phyloP scores from a whole-genome alignment of 2,329 filamentous ascomycete species.

The Ilyonectria destructans region DNA sequence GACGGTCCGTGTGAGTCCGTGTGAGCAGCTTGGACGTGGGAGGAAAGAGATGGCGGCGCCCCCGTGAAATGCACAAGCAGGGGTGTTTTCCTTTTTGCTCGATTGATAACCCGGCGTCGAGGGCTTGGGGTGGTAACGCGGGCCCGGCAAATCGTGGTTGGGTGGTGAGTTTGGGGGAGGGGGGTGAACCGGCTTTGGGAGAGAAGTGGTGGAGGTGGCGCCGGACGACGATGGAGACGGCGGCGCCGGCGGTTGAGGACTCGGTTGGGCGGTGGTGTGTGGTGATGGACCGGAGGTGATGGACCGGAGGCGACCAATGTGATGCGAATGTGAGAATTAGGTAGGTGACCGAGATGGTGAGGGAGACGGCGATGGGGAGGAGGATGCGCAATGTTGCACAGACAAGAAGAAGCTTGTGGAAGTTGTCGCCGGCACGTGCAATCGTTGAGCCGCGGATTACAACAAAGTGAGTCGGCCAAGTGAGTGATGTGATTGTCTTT shows the following conservation, averaged over 20 bases:
- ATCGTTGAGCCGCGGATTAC: constrained; percentile 19
- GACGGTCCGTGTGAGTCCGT: constrained; percentile 16
- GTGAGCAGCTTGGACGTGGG: constrained; percentile 21
- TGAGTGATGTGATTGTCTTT: constrained; percentile 10
- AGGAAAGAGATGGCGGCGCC: constrained; percentile 26
- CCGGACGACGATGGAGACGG: neutral
- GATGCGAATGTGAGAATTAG: constrained; percentile 13
- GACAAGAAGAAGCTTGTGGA: constrained; percentile 1
- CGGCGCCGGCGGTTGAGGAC: neutral
- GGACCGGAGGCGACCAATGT: neutral
- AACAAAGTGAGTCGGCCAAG: neutral
- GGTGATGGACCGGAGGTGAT: neutral
- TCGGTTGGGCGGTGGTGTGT: neutral
- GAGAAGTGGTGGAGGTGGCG: neutral
- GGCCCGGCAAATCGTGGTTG: constrained; percentile 2
- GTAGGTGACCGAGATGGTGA: neutral
- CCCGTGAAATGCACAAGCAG: constrained; percentile 33
- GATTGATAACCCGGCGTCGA: constrained; percentile 18
- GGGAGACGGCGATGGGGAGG: neutral
- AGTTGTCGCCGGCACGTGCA: constrained; percentile 29
- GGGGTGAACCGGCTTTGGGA: too few species aligned
- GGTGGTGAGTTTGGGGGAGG: neutral
- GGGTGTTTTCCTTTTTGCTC: constrained; percentile 25
- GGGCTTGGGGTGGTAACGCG: constrained; percentile 4
- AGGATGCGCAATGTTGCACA: constrained; percentile 25